A percentile compares a stretch with the other conserved stretches of the same genome.
phyloP scores from a whole-genome alignment of 352 stramenopile genomes.

The Pythium guiyangense region DNA sequence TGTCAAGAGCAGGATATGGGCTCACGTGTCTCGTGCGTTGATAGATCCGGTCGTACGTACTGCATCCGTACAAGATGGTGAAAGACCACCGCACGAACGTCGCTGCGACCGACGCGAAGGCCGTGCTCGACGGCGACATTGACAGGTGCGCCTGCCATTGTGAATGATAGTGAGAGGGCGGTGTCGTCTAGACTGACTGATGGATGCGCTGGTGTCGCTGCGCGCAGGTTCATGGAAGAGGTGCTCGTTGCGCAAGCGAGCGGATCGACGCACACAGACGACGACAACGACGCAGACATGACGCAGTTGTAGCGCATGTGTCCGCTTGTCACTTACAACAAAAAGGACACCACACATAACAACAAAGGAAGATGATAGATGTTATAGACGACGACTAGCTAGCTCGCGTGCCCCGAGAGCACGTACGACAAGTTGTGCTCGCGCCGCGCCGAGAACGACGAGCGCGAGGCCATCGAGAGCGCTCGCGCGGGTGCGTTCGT shows the following conservation, averaged over 20 bases:
- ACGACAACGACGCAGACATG: not conserved
- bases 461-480: constrained; percentile 12
- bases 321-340: not conserved
- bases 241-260: constrained; percentile 47
- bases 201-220: not conserved
- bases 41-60: constrained; percentile 96
- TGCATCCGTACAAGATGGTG: constrained; percentile 98
- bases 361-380: not conserved
- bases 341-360: not conserved
- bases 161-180: too few species aligned
- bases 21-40: not conserved
- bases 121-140: constrained; percentile 90
- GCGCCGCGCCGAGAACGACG: constrained; percentile 6
- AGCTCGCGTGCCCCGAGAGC: not conserved
- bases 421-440: constrained; percentile 21
- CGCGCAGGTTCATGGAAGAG: constrained; percentile 60
- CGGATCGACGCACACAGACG: not conserved
- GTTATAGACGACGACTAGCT: constrained; percentile 1
- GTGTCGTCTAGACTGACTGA: too few species aligned
- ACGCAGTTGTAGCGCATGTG: not conserved
- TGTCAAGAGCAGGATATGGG: too few species aligned
- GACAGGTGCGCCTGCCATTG: constrained; percentile 23
- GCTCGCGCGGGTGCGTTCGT: not conserved
- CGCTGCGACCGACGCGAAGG: constrained; percentile 78
- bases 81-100: constrained; percentile 94